Evolutionary conservation across 306 rosid species (phyloP).

Genomic region (Alnus rubra): DNA sequence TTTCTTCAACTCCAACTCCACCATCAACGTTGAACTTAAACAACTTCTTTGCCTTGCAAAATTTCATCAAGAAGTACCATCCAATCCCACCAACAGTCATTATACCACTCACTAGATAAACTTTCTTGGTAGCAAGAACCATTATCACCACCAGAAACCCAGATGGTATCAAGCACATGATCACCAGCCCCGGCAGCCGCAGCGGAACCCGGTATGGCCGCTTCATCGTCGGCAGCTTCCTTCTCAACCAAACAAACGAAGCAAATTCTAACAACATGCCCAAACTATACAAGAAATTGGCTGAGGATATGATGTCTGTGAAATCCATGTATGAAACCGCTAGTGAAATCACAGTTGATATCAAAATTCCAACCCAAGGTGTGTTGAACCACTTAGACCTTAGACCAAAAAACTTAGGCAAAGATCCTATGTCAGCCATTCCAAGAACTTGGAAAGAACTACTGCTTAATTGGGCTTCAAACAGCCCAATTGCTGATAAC

Average conservation of each 20-base stretch:
- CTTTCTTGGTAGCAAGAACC: constrained; percentile 44
- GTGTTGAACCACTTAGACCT: constrained; percentile 50
- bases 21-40: not conserved
- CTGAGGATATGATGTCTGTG: constrained; percentile 37
- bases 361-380: constrained; percentile 65
- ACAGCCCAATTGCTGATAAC: constrained; percentile 54
- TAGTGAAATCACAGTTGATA: constrained; percentile 38
- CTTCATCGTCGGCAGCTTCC: constrained; percentile 36
- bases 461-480: constrained; percentile 65
- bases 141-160: constrained; percentile 45
- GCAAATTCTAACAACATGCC: constrained; percentile 62
- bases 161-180: constrained; percentile 56
- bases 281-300: constrained; percentile 59
- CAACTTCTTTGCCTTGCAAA: constrained; percentile 32
- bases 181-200: constrained; percentile 33
- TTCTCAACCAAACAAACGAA: constrained; percentile 54
- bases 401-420: constrained; percentile 41
- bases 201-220: constrained; percentile 60
- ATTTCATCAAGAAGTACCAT: constrained; percentile 39
- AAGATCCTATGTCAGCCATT: constrained; percentile 62
- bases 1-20: not conserved
- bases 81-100: constrained; percentile 49
- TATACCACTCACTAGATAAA: constrained; percentile 44
- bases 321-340: constrained; percentile 45
- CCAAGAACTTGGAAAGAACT: constrained; percentile 63